Conservation (phyloP, 495 filamentous ascomycete species). For the Achaetomiella virescens region DNA sequence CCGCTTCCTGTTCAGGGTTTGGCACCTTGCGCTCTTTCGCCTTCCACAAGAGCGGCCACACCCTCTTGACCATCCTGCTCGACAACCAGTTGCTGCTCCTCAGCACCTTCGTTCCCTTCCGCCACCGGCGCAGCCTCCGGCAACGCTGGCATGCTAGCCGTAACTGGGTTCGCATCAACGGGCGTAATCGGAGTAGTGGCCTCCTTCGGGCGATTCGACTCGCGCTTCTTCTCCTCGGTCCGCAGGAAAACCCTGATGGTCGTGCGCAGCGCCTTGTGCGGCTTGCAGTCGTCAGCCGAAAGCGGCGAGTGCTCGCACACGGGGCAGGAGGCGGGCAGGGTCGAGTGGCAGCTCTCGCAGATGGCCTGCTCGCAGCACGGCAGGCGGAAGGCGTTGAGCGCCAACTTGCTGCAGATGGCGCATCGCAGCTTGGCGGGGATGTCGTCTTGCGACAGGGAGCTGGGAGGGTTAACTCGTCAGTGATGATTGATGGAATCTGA, state of each 20-base stretch:
- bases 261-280: constrained; percentile 78
- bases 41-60: constrained; percentile 15
- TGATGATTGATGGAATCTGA: neutral
- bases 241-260: constrained; percentile 85
- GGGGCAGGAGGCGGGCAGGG: constrained; percentile 74
- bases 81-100: constrained; percentile 6
- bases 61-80: constrained; percentile 5
- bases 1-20: neutral
- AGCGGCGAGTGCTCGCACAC: constrained; percentile 89
- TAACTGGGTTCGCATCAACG: constrained; percentile 28
- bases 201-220: constrained; percentile 49
- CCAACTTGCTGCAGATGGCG: constrained; percentile 84
- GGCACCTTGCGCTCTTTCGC: constrained; percentile 24
- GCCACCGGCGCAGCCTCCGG: constrained; percentile 3
- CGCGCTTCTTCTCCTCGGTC: constrained; percentile 80
- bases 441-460: constrained; percentile 73
- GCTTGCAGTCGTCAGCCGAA: constrained; percentile 75
- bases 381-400: constrained; percentile 82
- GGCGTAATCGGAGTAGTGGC: constrained; percentile 40
- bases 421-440: constrained; percentile 93
- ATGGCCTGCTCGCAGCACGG: constrained; percentile 95
- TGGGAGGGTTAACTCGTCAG: constrained; percentile 32
- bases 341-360: constrained; percentile 79
- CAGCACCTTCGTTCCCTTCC: neutral
- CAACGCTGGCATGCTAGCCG: constrained; percentile 16